These are phyloP conservation scores for Escovopsis sp. DNA, from an alignment of 2,329 filamentous ascomycete genomes.

Conservation along the genomic window DNA sequence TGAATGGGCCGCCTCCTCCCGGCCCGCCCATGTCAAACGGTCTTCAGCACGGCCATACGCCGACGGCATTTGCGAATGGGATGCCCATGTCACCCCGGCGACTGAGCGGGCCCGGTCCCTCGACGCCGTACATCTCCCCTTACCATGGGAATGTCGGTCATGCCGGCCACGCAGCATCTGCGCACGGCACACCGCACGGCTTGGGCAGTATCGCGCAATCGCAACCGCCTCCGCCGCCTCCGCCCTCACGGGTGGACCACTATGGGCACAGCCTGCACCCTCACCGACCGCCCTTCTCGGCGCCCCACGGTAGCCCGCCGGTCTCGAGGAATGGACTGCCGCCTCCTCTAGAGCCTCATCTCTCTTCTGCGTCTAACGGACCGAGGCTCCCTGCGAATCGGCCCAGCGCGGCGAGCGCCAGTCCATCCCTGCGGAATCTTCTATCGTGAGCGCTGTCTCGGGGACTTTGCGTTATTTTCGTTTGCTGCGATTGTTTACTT, in stretches of 20 bases:
- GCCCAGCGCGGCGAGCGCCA: constrained; percentile 58
- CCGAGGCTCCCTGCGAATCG: constrained; percentile 25
- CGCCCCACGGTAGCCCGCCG: constrained; percentile 31
- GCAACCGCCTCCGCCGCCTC: constrained; percentile 8
- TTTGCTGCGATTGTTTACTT: no score
- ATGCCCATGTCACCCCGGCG: constrained; percentile 35
- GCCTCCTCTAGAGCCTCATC: constrained; percentile 14
- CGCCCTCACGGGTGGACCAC: constrained; percentile 15
- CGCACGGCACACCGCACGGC: constrained; percentile 16
- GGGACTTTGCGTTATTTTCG: no score
- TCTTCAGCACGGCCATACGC: constrained; percentile 22
- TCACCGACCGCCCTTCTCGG: constrained; percentile 27
- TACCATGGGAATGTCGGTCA: constrained; percentile 17
- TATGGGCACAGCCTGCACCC: constrained; percentile 28
- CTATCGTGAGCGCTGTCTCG: constrained; percentile 35
- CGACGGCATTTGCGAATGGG: constrained; percentile 25
- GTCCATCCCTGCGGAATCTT: constrained; percentile 60
- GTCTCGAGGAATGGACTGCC: constrained; percentile 25
- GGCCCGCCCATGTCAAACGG: constrained; percentile 24
- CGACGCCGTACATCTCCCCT: constrained; percentile 26
- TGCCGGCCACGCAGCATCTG: constrained; percentile 4
- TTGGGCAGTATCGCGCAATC: constrained; percentile 19
- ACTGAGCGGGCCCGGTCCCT: constrained; percentile 25
- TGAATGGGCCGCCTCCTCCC: constrained; percentile 27
- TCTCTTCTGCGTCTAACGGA: constrained; percentile 10